Conservation (phyloP, 2,329 filamentous ascomycete species). For the Venturia nashicola region DNA sequence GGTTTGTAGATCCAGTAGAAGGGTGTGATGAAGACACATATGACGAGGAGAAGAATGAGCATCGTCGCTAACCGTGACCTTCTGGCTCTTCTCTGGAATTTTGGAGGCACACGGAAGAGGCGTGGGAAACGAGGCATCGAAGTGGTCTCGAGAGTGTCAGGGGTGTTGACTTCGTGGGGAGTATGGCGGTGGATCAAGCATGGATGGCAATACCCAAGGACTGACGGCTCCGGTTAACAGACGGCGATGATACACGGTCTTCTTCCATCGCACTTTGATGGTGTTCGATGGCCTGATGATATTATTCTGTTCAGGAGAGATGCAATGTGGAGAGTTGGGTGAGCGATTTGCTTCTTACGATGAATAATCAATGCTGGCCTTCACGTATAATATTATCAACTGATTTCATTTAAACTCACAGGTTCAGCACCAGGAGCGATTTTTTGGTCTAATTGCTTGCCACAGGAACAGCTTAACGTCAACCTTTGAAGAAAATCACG, state of each 20-base stretch:
- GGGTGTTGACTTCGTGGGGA: background rate
- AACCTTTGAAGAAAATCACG: too few relatives aligned
- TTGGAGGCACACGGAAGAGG: constrained; percentile 24
- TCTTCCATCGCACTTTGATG: background rate
- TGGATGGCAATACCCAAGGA: background rate
- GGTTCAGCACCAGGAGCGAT: too few relatives aligned
- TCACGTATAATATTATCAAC: background rate
- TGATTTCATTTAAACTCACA: too few relatives aligned
- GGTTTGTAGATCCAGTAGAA: constrained; percentile 74
- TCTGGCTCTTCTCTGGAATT: constrained; percentile 22
- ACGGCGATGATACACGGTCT: background rate
- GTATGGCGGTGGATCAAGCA: background rate
- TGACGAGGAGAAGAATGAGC: constrained; percentile 16
- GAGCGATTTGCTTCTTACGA: background rate
- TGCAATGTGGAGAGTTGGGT: background rate
- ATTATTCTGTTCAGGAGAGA: background rate
- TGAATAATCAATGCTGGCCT: background rate
- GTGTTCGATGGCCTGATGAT: background rate
- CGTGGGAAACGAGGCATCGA: constrained; percentile 6
- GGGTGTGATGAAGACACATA: constrained; percentile 19
- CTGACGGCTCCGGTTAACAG: background rate
- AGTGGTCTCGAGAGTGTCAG: background rate
- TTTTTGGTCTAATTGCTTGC: too few relatives aligned
- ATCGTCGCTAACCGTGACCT: constrained; percentile 26
- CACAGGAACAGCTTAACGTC: too few relatives aligned